These are phyloP conservation scores for Erythrobasidium yunnanense DNA, from an alignment of 768 basidiomycete genomes.

Conservation along the genomic window DNA sequence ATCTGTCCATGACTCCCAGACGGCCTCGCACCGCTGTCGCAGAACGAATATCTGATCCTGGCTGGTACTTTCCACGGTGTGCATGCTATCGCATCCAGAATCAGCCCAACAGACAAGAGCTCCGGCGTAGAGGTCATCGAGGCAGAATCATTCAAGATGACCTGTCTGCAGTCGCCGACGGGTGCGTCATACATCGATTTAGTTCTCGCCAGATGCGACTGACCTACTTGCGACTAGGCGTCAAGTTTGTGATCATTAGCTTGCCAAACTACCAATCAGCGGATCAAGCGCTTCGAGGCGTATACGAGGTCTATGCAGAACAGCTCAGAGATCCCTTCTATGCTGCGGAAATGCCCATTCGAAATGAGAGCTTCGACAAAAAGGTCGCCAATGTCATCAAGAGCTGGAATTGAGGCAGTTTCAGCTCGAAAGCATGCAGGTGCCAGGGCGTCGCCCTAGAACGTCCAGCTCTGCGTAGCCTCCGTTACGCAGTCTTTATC, in stretches of 20 bases:
- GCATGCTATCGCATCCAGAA: conserved; percentile 88
- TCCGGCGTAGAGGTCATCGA: conserved; percentile 93
- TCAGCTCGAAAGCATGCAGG: too few relatives aligned
- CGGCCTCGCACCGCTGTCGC: conserved; percentile 76
- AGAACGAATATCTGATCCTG: conserved; percentile 88
- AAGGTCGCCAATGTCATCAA: conserved; percentile 40
- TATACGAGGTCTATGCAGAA: conserved; percentile 88
- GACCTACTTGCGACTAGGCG: conserved; percentile 49
- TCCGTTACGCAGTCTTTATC: too few relatives aligned
- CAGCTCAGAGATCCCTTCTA: conserved; percentile 99
- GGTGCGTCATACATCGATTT: conserved; percentile 48
- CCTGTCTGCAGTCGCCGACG: conserved; percentile 75
- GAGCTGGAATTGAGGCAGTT: conserved; percentile 22
- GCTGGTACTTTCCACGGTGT: conserved; percentile 96
- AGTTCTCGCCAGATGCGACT: neutral
- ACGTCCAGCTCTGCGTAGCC: too few relatives aligned
- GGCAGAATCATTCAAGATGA: conserved; percentile 88
- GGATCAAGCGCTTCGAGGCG: conserved; percentile 62
- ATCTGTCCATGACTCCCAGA: conserved; percentile 48
- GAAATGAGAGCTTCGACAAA: conserved; percentile 73
- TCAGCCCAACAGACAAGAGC: conserved; percentile 62
- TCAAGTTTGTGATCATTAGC: conserved; percentile 86
- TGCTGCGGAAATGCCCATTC: conserved; percentile 97
- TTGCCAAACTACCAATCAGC: conserved; percentile 58
- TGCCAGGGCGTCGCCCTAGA: too few relatives aligned